Base-by-base conservation (phyloP, 2,329 filamentous ascomycete species). In the Xylaria sp. region DNA sequence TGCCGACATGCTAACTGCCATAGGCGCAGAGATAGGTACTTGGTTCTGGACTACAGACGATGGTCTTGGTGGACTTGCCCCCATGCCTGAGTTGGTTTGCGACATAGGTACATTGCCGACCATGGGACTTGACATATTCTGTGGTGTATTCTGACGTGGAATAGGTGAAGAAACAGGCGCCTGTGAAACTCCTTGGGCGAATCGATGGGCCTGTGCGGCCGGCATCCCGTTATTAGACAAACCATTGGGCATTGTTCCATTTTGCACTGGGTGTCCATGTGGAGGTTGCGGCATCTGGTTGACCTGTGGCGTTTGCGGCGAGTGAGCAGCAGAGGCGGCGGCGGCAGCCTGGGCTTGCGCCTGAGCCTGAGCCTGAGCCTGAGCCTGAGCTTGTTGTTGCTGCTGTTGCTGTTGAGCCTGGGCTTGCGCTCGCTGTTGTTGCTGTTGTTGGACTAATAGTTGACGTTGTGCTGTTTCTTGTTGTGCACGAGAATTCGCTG, bases 101-200 rank as follows among this genome's bases (percentile, higher is more conserved):
- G 90, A 88, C 89, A 92, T 91, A 0, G 87, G 81, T 31, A 87
- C 86, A 42, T 85, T 85, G 51, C 83, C 83, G n/a, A 88, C 85
- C 83, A 88, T 89, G 9, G 89, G 89, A 1, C 89, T 91, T 5
- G 89, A 90, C 81, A 88, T 86, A 65, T 86, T 88, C 65, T 89
- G 88, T 13, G 89, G 89, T 1, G 89, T 91, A 26, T 86, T 87
- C 73, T 91, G 89, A 15, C 87, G 84, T 26, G 87, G 79, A 66
- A 89, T 82, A 0, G 92, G 92, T n/a, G 92, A 93, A 9, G 90
- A 89, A 1, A 88, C 89, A 4, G 87, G 85, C 17, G 87, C 82
- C 74, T 92, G 89, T 1, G 88, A 86, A 7, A 88, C 86, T 71
- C 90, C 86, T 58, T 83, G 81, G 23, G 82, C 81, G 70, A 88